Conservation (phyloP, 495 filamentous ascomycete species). For the Hypomontagnella monticulosa region DNA sequence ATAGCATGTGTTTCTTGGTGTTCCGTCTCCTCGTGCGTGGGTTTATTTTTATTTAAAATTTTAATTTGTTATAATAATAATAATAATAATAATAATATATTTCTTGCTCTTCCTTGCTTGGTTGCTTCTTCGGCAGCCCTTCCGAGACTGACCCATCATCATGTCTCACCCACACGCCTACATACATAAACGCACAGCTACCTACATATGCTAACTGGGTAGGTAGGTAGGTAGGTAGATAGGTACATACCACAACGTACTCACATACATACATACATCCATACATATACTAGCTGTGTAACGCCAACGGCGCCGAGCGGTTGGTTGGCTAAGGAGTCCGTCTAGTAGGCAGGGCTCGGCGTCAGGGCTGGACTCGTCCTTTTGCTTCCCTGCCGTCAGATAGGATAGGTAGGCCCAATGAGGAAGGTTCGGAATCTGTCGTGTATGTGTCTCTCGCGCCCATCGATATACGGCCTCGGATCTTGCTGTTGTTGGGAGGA, state of each 20-base stretch:
- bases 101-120: background rate
- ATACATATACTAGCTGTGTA: background rate
- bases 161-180: constrained; percentile 3
- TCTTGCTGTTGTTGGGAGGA: too few relatives aligned
- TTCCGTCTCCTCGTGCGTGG: too few relatives aligned
- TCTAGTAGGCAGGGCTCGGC: constrained; percentile 11
- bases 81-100: too few relatives aligned
- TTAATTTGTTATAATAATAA: too few relatives aligned
- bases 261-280: background rate
- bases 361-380: constrained; percentile 2
- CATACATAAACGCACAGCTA: background rate
- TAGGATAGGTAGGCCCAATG: constrained; percentile 16
- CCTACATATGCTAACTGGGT: background rate
- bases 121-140: constrained; percentile 14
- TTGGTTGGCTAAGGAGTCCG: constrained; percentile 11
- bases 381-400: background rate
- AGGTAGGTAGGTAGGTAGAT: background rate
- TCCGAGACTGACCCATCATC: constrained; percentile 23
- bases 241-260: background rate
- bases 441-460: background rate
- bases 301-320: constrained; percentile 17
- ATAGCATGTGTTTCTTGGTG: too few relatives aligned
- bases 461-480: too few relatives aligned
- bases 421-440: constrained; percentile 30
- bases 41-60: too few relatives aligned